Evolutionary conservation across 2,329 filamentous ascomycete genomes (phyloP), one percentile per base, ranked within the genome.

Genomic region (Ceratocystis ficicola): DNA sequence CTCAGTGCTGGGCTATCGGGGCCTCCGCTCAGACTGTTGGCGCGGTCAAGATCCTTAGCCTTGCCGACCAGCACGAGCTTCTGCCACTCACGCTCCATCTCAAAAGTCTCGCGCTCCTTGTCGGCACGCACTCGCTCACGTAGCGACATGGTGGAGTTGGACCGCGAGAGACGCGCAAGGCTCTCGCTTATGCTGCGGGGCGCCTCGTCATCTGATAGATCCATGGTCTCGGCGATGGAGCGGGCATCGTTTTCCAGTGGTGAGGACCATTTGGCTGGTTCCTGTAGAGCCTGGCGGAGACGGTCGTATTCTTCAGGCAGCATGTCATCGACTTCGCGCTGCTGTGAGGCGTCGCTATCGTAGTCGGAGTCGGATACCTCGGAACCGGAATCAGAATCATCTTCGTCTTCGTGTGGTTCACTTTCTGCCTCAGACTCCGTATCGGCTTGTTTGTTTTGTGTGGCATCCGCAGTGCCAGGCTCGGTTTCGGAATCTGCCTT

Each of bases 271-370:
- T 64, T 7, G 28, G 28, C 46, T 5, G 69, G 68, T 44, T 68
- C 69, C 44, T 69, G 67, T 12, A 67, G 25, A 20, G 68, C 69
- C 20, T 69, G 69, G 20, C 68, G 69, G 52, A 71, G 68, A 15
- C 67, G 64, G 17, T 62, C 62, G 25, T 67, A 64, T 48, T 67
- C 67, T 3, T 57, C 41, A 5, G 63, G 63, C 20, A 55, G 63
- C 66, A 67, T 67, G 10, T 63, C 59, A 4, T 59, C 28, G 30
- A 67, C 59, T 17, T 64, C 63, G 10, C 64, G 66, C 41, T 67
- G 57, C 2, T 60, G 48, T 4, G 66, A 62, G 48, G 28, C 50
- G 50, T 67, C 66, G 46, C 46, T 63, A 55, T 62, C 61, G 28
- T 57, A 44, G 36, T 52, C 63, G 20, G 60, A 44, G 52, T 55